Evolutionary conservation across 208 protist genomes (phyloP), one percentile per base, ranked within the genome.

Genomic region (Leptomonas seymouri): DNA sequence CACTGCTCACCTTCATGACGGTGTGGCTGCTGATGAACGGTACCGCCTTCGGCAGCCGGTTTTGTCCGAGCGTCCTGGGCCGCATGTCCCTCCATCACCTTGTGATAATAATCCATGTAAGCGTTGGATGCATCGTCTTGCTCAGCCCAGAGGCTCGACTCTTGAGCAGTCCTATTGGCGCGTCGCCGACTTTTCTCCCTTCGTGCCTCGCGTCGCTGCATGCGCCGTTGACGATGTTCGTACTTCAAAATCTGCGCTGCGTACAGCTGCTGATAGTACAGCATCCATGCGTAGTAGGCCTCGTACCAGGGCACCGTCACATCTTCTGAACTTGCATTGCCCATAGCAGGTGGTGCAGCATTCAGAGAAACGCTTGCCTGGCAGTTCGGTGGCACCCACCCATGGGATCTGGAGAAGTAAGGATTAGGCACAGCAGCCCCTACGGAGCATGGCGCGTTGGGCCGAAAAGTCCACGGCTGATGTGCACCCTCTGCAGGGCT

Each of bases 191-290:
- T 34, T 41, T 31, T 14, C 34, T 21, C 9, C 21, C 65, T 2
- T 73, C 60, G 34, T 48, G 70, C 66, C 48, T 62, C 64, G 58
- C 62, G 54, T 53, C 53, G 58, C 49, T 48, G 63, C 3, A 7
- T 25, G 15, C 36, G 56, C 12, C 25, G 56, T 21, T 27, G 49
- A 9, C 45, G 41, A 1, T 15, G 58, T 48, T 27, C 55, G 48
- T 63, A 36, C 59, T 71, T 73, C 55, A 31, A 54, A 54, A 58
- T 58, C 54, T 70, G 71, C 45, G 59, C 56, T 36, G 49, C 72
- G 66, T 85, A 91, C 27, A 79, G 70, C 67, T 89, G 82, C 39
- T 84, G 76, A 31, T 92, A 92, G 67, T 92, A 92, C 46, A 76
- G 46, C 73, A 85, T 82, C 81, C 84, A 89, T n/a, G 74, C 72